These are phyloP conservation scores for Vinca major DNA, from an alignment of 305 asterid genomes.

Conservation along the genomic window DNA sequence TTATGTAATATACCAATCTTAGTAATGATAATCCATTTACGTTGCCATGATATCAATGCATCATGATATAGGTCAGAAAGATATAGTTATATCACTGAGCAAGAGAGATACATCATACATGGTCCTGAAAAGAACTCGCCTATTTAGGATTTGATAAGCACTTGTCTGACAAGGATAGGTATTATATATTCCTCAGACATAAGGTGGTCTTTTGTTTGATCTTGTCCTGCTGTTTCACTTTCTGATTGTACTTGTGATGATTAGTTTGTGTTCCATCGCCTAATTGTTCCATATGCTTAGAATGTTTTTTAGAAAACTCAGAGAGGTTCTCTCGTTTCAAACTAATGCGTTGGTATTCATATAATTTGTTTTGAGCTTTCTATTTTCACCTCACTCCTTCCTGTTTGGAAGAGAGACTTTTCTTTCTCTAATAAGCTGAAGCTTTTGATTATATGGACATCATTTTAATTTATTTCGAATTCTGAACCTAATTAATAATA, in stretches of 20 bases:
- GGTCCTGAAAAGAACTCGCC: neutral
- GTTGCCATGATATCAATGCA: too few species aligned
- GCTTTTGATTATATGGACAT: too few species aligned
- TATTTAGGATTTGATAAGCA: neutral
- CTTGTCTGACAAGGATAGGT: neutral
- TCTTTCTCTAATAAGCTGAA: too few species aligned
- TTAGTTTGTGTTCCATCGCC: neutral
- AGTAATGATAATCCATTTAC: too few species aligned
- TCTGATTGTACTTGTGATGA: neutral
- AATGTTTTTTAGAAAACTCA: neutral
- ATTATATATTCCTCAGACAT: neutral
- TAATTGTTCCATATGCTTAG: neutral
- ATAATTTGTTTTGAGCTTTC: too few species aligned
- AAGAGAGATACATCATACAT: neutral
- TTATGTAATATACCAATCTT: neutral
- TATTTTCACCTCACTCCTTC: too few species aligned
- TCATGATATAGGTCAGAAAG: neutral
- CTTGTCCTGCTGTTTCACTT: too few species aligned
- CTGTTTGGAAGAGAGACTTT: too few species aligned
- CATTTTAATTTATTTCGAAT: too few species aligned
- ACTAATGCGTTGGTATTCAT: too few species aligned
- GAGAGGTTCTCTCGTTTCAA: constrained; percentile 3
- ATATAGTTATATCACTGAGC: neutral
- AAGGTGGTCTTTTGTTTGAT: neutral
- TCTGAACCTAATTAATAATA: too few species aligned